Evolutionary conservation across 257 asterid species (phyloP).

Genomic region (Craterostigma plantagineum): DNA sequence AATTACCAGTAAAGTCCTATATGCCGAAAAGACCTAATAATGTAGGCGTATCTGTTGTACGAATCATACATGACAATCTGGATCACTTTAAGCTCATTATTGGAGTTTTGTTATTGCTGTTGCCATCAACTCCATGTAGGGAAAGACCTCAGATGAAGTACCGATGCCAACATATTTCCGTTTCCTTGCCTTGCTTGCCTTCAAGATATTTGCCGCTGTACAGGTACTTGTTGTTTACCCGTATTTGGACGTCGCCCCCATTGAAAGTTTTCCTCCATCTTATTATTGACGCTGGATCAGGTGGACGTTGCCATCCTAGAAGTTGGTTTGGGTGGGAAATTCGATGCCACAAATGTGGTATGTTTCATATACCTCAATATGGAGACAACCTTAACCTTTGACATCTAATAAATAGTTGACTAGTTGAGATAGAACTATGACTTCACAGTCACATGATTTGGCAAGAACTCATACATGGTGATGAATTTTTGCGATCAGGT

Average conservation of each 20-base stretch:
- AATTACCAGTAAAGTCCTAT: no score
- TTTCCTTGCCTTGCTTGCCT: constrained; percentile 91
- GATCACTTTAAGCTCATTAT: background rate
- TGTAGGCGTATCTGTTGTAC: no score
- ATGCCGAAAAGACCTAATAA: background rate
- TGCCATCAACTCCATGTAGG: constrained; percentile 26
- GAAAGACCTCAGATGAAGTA: constrained; percentile 33
- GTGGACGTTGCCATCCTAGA: constrained; percentile 92
- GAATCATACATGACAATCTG: no score
- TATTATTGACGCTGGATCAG: constrained; percentile 23
- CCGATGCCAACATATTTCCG: constrained; percentile 98
- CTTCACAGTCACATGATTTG: no score
- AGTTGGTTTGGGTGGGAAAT: constrained; percentile 94
- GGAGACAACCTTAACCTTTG: no score
- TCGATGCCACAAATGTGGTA: constrained; percentile 98
- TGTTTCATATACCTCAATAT: constrained; percentile 10
- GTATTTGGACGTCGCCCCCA: constrained; percentile 2
- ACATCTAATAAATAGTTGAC: background rate
- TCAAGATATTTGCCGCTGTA: constrained; percentile 86
- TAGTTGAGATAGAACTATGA: no score
- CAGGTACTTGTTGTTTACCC: constrained; percentile 33
- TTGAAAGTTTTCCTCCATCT: constrained; percentile 5
- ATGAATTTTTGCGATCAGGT: constrained; percentile 27
- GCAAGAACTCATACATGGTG: no score
- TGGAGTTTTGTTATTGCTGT: constrained; percentile 6